Conservation (phyloP, 192 early-diverging fungal genomes). For the Umbelopsis ramanniana region DNA sequence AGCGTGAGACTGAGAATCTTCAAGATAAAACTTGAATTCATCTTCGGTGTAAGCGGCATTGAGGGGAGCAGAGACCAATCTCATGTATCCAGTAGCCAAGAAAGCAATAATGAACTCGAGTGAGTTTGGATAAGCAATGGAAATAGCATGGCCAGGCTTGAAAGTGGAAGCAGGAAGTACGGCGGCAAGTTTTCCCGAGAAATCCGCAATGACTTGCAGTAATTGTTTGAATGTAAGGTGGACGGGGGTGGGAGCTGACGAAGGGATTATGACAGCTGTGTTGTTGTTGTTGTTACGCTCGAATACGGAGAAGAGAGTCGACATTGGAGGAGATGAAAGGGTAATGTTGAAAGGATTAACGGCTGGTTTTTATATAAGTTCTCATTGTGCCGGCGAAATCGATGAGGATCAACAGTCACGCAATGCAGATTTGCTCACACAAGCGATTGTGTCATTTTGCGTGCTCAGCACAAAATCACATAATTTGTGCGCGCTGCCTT, state of each 20-base stretch:
- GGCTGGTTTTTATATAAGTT: neutral
- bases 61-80: conserved; percentile 72
- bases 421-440: neutral
- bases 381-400: neutral
- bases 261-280: conserved; percentile 45
- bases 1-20: conserved; percentile 65
- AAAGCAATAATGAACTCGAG: conserved; percentile 71
- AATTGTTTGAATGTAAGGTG: conserved; percentile 35
- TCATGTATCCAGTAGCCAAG: conserved; percentile 62
- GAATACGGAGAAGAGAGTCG: conserved; percentile 40
- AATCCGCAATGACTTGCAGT: conserved; percentile 28
- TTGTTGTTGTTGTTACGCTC: conserved; percentile 23
- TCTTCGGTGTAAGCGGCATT: conserved; percentile 69
- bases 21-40: conserved; percentile 77
- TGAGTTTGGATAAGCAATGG: conserved; percentile 69
- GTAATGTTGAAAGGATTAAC: neutral
- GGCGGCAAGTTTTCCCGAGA: conserved; percentile 32
- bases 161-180: conserved; percentile 21
- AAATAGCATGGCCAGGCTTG: conserved; percentile 46
- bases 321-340: conserved; percentile 19
- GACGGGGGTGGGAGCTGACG: conserved; percentile 17
- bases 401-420: neutral
- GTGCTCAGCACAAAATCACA: neutral
- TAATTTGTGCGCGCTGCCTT: no score
- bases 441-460: neutral